Conservation (phyloP, 768 basidiomycete genomes). For the Termitomyces heimii region DNA sequence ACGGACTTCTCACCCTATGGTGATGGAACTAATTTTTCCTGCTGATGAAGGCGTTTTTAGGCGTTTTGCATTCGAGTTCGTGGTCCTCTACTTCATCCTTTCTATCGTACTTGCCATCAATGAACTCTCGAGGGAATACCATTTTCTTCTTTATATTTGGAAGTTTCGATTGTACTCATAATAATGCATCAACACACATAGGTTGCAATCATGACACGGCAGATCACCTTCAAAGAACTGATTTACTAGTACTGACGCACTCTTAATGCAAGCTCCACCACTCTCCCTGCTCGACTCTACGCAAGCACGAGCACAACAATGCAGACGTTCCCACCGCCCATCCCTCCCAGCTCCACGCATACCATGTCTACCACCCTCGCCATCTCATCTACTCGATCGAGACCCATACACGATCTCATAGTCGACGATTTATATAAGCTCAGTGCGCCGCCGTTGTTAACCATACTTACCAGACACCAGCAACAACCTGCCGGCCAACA, state of each 20-base stretch:
- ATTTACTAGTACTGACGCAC: no score
- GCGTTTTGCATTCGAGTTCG: no score
- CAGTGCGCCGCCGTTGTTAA: neutral
- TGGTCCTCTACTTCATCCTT: no score
- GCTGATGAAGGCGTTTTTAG: neutral
- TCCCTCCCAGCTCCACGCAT: neutral
- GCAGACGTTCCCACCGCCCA: neutral
- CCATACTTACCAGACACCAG: neutral
- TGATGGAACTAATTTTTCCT: neutral
- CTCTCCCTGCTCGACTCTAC: conserved; percentile 13
- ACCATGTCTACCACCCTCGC: neutral
- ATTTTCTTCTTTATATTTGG: no score
- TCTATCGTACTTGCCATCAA: neutral
- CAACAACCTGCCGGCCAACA: neutral
- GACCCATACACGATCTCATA: neutral
- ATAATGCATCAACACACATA: no score
- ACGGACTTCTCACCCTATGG: no score
- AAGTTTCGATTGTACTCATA: no score
- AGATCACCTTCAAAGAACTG: no score
- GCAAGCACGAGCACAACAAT: conserved; percentile 5
- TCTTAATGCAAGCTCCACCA: neutral
- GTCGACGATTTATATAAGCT: neutral
- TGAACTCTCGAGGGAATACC: neutral
- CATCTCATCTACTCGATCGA: neutral
- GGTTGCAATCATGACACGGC: no score